These are phyloP conservation scores for Chlorella sp. DNA, from an alignment of 139 green algal species.

Conservation along the genomic window DNA sequence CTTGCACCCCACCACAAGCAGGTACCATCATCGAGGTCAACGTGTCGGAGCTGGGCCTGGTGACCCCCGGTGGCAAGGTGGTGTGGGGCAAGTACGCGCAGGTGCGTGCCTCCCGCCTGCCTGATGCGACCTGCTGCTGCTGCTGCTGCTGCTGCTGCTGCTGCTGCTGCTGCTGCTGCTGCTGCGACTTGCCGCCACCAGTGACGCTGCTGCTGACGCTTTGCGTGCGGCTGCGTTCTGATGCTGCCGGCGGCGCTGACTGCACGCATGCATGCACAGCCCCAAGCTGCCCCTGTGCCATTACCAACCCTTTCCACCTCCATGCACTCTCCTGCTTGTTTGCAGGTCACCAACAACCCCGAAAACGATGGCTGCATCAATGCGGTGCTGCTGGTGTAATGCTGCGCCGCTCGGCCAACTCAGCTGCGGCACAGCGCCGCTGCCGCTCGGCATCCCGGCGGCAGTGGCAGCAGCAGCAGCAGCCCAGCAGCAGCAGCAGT, in stretches of 20 bases:
- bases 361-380: constrained; percentile 99
- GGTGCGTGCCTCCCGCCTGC: constrained; percentile 50
- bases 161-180: background rate
- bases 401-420: no score
- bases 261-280: no score
- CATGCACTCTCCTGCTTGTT: background rate
- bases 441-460: no score
- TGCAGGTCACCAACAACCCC: constrained; percentile 91
- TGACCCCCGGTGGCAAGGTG: constrained; percentile 98
- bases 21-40: constrained; percentile 97
- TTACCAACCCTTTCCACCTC: background rate
- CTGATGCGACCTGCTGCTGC: background rate
- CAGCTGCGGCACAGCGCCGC: no score
- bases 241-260: no score
- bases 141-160: background rate
- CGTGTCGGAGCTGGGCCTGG: constrained; percentile 97
- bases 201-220: no score
- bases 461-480: no score
- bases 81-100: constrained; percentile 99
- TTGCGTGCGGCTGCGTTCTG: no score
- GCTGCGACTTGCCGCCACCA: no score
- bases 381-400: constrained; percentile 96
- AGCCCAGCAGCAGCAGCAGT: no score
- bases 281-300: background rate
- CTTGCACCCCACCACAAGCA: no score